Base-by-base conservation (phyloP, 2,329 filamentous ascomycete genomes). In the Penicillium sp. region DNA sequence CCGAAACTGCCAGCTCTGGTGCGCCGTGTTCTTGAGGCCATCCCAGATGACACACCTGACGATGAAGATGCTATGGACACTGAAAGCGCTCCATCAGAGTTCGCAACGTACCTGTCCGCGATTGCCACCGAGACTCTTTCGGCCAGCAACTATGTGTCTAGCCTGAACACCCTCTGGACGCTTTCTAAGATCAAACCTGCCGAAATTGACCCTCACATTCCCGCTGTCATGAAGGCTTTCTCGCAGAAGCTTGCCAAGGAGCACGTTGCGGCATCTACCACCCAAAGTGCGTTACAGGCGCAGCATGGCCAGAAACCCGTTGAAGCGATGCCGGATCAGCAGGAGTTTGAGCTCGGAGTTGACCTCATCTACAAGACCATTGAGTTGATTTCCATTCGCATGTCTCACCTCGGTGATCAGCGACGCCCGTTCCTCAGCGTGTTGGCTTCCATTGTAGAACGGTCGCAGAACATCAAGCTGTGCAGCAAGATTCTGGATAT, bases 361-460 rank as follows among this genome's bases (percentile, higher is more conserved):
- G 84, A 86, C 47, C 73, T 98, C 34, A 95, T 97, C 69, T 84
- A 96, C 62, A 97, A 97, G 72, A 88, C 90, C 8, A 90, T 98
- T 51, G 90, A 97, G 61, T 84, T 96, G 47, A 87, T 95, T 18
- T 88, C 93, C 1, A 79, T 89, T 54, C 84, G 93, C 35, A 97
- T 99, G 84, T 90, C 93, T 59, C 85, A 86, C 29, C 78, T 99
- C 10, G 89, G 89, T 1, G 93, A 98, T 57, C 89, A 91, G 63
- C 79, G 93, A 35, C 79, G 94, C 37, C 91, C 93, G 0, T 98
- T 97, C 73, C 79, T 99, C 1, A 97, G 90, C 63, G 91, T 97
- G 3, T 75, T 99, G 27, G 93, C 93, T 4, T 93, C 90, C 14
- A 77, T 99, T 18, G 91, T 98, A 3, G 93, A 99, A 68, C 93